Evolutionary conservation across 2,329 filamentous ascomycete genomes (phyloP).

Genomic region (Alternaria novae-zelandiae): DNA sequence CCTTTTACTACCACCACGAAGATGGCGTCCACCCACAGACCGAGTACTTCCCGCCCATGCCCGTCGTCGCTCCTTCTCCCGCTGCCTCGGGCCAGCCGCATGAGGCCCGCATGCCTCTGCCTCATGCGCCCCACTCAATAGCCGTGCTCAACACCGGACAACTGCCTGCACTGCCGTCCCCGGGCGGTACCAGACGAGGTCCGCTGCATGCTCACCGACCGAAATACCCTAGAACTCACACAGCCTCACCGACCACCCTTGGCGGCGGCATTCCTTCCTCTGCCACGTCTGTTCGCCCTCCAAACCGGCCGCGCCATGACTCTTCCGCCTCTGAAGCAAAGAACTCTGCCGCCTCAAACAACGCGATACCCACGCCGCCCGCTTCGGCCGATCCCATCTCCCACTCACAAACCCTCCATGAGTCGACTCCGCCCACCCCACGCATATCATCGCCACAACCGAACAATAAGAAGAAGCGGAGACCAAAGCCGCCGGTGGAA

Average conservation of each 20-base stretch:
- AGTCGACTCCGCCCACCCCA: constrained; percentile 56
- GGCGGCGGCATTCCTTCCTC: constrained; percentile 47
- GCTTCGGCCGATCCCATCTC: constrained; percentile 53
- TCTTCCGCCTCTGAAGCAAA: constrained; percentile 54
- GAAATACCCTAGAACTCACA: constrained; percentile 72
- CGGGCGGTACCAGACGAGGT: constrained; percentile 68
- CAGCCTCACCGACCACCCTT: constrained; percentile 78
- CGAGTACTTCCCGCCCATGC: constrained; percentile 82
- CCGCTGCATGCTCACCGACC: constrained; percentile 57
- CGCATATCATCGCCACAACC: constrained; percentile 59
- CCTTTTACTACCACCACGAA: constrained; percentile 61
- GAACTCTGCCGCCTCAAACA: constrained; percentile 50
- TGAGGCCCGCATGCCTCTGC: constrained; percentile 44
- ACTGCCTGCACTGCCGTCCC: constrained; percentile 80
- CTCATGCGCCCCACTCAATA: constrained; percentile 66
- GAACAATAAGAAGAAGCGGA: constrained; percentile 54
- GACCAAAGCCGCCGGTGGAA: constrained; percentile 44
- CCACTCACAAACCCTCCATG: constrained; percentile 38
- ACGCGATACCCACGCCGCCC: constrained; percentile 64
- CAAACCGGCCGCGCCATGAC: constrained; percentile 46
- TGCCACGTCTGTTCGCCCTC: constrained; percentile 42
- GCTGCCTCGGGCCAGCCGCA: constrained; percentile 47
- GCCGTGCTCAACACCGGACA: constrained; percentile 82
- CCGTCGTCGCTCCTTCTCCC: constrained; percentile 52
- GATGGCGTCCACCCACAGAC: constrained; percentile 71